Base-by-base conservation (phyloP, 495 filamentous ascomycete species). In the Tetracladium setigerum region DNA sequence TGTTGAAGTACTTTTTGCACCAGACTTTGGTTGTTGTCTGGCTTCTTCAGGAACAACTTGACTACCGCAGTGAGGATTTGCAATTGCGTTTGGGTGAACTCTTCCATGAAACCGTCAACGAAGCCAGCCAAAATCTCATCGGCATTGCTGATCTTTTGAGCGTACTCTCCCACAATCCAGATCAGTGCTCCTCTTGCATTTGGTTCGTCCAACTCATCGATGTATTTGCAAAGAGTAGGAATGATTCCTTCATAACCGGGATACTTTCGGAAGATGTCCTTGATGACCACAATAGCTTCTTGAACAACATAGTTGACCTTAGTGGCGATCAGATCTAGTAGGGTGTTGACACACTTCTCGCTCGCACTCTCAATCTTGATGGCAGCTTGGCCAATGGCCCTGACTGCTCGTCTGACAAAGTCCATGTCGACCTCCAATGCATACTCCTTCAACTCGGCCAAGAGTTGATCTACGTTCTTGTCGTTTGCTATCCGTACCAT, bases 401-500 rank as follows among this genome's bases (percentile, higher is more conserved):
- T 86, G 50, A 98, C 87, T 1, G 92, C 91, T 50, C 89, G 78
- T 49, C 88, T 83, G 46, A 96, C 92, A 59, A 97, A 97, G 61
- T 98, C 94, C 89, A 98, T 96, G 62, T 98, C 92, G 19, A 98
- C 90, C 67, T 98, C 92, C 55, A 96, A 74, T 32, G 94, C 89
- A 62, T 98, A 98, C 57, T 98, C 92, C 67, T 94, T 96, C 56
- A 98, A 62, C 63, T 98, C 92, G 12, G 89, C 83, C 13, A 98
- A 68, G 40, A 98, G 77, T 61, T 97, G 94, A 52, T 98, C 92
- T 35, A 92, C 87, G 57, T 97, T 98, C 60, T 86, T 87, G 49
- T 95, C 89, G 67, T 95, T 98, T 40, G 92, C 90, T 80, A 98
- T 97, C 65, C 94, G 83, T 13, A 98, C 90, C 92, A 98, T 97